Evolutionary conservation across 805 yeast genomes (phyloP).

Genomic region (Hanseniaspora meyeri): DNA sequence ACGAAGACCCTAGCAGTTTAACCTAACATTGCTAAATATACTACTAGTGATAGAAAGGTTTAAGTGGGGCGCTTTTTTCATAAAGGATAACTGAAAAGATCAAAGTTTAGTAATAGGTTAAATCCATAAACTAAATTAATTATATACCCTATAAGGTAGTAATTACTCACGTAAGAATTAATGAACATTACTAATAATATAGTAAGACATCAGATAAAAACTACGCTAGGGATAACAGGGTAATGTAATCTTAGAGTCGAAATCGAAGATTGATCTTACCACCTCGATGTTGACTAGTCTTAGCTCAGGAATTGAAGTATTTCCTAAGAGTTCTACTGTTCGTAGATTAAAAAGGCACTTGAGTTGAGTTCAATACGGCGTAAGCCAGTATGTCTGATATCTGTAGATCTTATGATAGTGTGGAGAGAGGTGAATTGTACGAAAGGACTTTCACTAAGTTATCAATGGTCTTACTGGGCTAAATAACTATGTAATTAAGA

Average conservation of each 20-base stretch:
- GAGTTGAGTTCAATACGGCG: constrained; percentile 8
- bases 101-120: background rate
- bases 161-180: constrained; percentile 6
- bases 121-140: background rate
- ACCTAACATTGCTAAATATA: background rate
- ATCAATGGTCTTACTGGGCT: background rate
- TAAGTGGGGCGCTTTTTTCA: constrained; percentile 5
- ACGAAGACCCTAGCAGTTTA: constrained; percentile 6
- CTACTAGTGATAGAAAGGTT: background rate
- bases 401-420: background rate
- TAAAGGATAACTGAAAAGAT: constrained; percentile 1
- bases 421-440: background rate
- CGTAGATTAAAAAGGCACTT: constrained; percentile 6
- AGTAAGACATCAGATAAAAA: background rate
- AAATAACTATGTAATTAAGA: background rate
- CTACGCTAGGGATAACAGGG: constrained; percentile 6
- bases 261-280: constrained; percentile 5
- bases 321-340: constrained; percentile 2
- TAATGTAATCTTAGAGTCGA: constrained; percentile 1
- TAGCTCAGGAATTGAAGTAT: background rate
- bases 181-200: background rate
- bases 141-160: background rate
- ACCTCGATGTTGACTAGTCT: constrained; percentile 7
- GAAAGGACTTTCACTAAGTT: background rate
- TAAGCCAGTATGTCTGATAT: constrained; percentile 6